Evolutionary conservation across 164 flowering plant species (phyloP), one percentile per base, ranked within the genome.

Genomic region (Akebia trifoliata): DNA sequence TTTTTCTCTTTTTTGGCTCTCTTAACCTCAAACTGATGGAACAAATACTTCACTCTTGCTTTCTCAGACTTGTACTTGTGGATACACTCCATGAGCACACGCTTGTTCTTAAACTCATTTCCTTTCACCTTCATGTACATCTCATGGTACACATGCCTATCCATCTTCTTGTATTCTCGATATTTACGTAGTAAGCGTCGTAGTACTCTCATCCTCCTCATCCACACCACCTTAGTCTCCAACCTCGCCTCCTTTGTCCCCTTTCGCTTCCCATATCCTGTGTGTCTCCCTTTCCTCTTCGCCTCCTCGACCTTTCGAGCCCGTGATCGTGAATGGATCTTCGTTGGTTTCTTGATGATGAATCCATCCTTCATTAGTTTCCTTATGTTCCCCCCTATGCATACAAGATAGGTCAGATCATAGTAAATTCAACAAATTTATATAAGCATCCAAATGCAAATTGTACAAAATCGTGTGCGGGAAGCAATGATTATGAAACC

Each of bases 321-420:
- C 4, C 72, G 72, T 1, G 72, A 67, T n/a, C 74, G 60, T 0
- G 76, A 76, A 53, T 76, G 79, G 20, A 59, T 70, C 52, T 54
- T 70, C n/a, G 54, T 55, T 28, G 76, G 70, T 28, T 69, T 76
- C 70, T n/a, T n/a, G n/a, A n/a, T n/a, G n/a, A n/a, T n/a, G n/a
- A n/a, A n/a, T n/a, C n/a, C n/a, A n/a, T n/a, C 72, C 58, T 70
- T 72, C 1, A 76, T 58, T 36, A 76, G 63, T 72, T 72, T 76
- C 42, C 76, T 62, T 14, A 72, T 63, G 64, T 67, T 60, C 50
- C 58, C 51, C 42, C 79, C 74, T 63, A 28, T 22, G 14, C 11
- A 17, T 40, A 7, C 22, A 40, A 40, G n/a, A 37, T 7, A 2
- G 3, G 10, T 15, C 20, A 21, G n/a, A n/a, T n/a, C n/a, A n/a